Conservation (phyloP, 495 filamentous ascomycete genomes). For the Xylaria telfairii region DNA sequence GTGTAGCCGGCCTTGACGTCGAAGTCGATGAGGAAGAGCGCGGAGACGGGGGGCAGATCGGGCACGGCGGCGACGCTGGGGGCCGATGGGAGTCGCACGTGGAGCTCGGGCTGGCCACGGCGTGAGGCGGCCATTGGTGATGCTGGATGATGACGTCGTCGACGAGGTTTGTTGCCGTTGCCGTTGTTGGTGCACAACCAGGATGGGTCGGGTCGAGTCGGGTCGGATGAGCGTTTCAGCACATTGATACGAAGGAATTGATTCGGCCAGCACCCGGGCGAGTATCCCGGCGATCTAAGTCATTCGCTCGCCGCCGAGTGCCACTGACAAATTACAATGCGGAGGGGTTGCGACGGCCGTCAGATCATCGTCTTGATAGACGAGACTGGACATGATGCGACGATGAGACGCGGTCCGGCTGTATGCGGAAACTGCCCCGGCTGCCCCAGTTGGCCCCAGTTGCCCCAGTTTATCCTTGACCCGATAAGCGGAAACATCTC, state of each 20-base stretch:
- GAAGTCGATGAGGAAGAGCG: slow-evolving; percentile 86
- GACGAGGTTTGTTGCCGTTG: not conserved
- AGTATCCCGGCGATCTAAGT: not conserved
- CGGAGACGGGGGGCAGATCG: slow-evolving; percentile 75
- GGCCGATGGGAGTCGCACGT: slow-evolving; percentile 47
- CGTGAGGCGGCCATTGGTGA: slow-evolving; percentile 57
- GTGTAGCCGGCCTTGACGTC: slow-evolving; percentile 87
- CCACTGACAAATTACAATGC: not conserved
- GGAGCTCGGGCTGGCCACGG: slow-evolving; percentile 57
- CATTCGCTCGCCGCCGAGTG: not conserved
- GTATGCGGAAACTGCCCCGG: slow-evolving; percentile 1
- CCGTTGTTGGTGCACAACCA: not conserved
- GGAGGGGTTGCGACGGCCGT: slow-evolving; percentile 3
- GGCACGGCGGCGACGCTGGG: slow-evolving; percentile 43
- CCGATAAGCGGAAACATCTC: slow-evolving; percentile 1
- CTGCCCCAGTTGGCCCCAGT: no score
- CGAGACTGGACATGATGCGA: not conserved
- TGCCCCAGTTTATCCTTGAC: not conserved
- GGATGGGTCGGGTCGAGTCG: not conserved
- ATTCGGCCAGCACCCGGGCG: not conserved
- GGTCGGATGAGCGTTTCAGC: slow-evolving; percentile 16
- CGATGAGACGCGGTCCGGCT: not conserved
- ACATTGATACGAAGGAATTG: slow-evolving; percentile 13
- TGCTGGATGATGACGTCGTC: not conserved
- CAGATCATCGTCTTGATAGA: not conserved